phyloP scores from a whole-genome alignment of 139 green algal genomes.

The Coelastrella sp. region DNA sequence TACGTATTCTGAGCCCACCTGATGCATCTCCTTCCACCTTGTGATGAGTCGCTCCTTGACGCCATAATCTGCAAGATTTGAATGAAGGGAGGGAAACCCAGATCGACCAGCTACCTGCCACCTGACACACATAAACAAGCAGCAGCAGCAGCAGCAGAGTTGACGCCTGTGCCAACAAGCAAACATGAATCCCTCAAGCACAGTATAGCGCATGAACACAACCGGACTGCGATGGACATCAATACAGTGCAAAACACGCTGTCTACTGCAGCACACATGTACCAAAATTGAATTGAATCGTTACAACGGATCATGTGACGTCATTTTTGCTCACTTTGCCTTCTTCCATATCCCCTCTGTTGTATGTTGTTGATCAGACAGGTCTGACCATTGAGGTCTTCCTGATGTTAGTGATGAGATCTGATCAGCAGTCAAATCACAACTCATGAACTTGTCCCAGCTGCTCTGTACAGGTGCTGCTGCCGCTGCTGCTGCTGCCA shows the following conservation, averaged over 20 bases:
- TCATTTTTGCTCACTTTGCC: background rate
- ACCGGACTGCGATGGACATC: too few species aligned
- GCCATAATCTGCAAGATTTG: conserved; percentile 51
- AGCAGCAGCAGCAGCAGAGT: too few species aligned
- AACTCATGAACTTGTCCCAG: conserved; percentile 15
- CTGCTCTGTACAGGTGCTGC: background rate
- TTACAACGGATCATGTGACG: background rate
- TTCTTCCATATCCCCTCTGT: conserved; percentile 10
- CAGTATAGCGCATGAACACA: too few species aligned
- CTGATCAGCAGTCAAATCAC: conserved; percentile 36
- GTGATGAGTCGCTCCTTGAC: conserved; percentile 72
- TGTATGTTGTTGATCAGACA: background rate
- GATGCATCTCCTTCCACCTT: conserved; percentile 71
- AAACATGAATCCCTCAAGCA: too few species aligned
- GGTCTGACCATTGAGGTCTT: background rate
- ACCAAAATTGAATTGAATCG: too few species aligned
- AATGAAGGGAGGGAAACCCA: conserved; percentile 47
- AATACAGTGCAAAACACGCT: too few species aligned
- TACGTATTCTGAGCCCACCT: conserved; percentile 21
- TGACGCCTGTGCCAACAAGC: too few species aligned
- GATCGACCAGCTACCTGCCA: conserved; percentile 52
- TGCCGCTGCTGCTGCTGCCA: conserved; percentile 15
- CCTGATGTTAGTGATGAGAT: background rate
- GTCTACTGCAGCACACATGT: too few species aligned
- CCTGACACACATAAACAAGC: background rate